phyloP scores from a whole-genome alignment of 1,284 basidiomycete genomes.

The Termitomyces sp. region DNA sequence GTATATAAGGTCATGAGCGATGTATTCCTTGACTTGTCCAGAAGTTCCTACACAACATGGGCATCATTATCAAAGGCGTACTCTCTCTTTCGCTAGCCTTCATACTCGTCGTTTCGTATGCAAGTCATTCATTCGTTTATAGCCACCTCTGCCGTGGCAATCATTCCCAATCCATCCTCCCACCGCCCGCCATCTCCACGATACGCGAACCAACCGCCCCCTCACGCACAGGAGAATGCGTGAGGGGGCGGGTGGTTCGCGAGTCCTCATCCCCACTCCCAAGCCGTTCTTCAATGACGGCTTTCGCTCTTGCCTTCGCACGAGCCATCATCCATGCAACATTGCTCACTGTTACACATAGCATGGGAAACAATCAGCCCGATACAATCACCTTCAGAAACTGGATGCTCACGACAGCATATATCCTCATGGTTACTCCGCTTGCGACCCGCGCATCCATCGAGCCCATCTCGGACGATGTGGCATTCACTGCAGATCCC shows the following conservation, averaged over 20 bases:
- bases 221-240: neutral
- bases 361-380: neutral
- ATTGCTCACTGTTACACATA: neutral
- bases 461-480: neutral
- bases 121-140: neutral
- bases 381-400: neutral
- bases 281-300: neutral
- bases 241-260: neutral
- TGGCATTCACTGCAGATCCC: neutral
- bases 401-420: conserved; percentile 3
- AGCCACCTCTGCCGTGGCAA: neutral
- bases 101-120: neutral
- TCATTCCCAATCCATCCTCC: neutral
- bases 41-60: conserved; percentile 3
- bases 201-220: neutral
- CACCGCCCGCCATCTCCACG: neutral
- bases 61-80: neutral
- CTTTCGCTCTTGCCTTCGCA: neutral
- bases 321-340: neutral
- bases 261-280: neutral
- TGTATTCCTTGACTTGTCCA: neutral
- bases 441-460: neutral
- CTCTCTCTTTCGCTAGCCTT: neutral
- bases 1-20: conserved; percentile 8
- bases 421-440: neutral